Evolutionary conservation across 768 basidiomycete species (phyloP).

Genomic region (Udeniomyces megalosporus): DNA sequence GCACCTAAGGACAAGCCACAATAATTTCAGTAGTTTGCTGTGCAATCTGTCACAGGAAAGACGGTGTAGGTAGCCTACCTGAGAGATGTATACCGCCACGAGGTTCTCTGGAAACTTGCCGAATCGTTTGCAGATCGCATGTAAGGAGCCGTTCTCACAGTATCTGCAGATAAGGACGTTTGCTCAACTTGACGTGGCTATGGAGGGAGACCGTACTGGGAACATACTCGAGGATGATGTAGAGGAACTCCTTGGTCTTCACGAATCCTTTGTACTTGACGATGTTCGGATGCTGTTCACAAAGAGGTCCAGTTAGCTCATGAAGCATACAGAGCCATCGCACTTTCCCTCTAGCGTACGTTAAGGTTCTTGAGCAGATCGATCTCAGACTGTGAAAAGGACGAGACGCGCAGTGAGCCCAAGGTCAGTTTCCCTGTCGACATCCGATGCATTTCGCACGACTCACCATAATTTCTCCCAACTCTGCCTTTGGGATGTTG

Average conservation of each 20-base stretch:
- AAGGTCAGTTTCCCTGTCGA: not conserved
- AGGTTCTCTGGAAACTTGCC: conserved; percentile 97
- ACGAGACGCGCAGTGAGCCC: not conserved
- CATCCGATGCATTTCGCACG: not conserved
- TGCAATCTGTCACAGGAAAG: not conserved
- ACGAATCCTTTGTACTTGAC: conserved; percentile 99
- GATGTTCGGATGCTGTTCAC: conserved; percentile 92
- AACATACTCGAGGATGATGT: conserved; percentile 85
- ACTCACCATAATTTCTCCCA: conserved; percentile 88
- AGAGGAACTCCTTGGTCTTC: conserved; percentile 81
- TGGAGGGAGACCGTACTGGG: not conserved
- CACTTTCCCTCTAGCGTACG: conserved; percentile 32
- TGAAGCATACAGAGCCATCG: not conserved
- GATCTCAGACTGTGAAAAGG: conserved; percentile 64
- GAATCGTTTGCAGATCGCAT: conserved; percentile 88
- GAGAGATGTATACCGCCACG: conserved; percentile 90
- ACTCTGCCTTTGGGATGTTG: conserved; percentile 81
- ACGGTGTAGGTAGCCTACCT: conserved; percentile 27
- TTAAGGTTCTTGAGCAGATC: conserved; percentile 93
- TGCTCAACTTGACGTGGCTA: not conserved
- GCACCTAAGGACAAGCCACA: conserved; percentile 33
- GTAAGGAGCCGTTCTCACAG: conserved; percentile 94
- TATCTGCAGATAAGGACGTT: conserved; percentile 37
- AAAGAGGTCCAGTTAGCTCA: not conserved
- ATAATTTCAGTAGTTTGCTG: not conserved